Conservation (phyloP, 2,329 filamentous ascomycete species). For the Fusarium falciforme region DNA sequence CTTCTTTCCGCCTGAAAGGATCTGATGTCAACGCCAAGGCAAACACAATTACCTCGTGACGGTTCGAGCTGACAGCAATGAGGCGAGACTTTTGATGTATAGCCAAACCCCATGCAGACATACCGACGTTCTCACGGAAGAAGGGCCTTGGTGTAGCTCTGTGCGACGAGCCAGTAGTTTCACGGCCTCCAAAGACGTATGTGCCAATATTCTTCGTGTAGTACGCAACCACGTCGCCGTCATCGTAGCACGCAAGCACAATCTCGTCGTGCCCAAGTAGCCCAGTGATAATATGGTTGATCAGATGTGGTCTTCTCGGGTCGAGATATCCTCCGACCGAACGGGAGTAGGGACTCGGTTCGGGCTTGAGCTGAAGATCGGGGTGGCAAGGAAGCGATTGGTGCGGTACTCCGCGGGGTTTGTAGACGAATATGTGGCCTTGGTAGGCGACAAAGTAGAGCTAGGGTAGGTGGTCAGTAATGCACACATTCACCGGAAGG, state of each 20-base stretch:
- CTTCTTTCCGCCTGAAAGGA: background rate
- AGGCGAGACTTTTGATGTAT: constrained; percentile 84
- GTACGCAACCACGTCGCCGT: constrained; percentile 80
- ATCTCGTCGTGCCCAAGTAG: constrained; percentile 78
- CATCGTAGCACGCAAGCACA: constrained; percentile 75
- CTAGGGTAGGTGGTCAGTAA: constrained; percentile 45
- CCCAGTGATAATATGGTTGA: constrained; percentile 77
- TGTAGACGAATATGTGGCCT: constrained; percentile 68
- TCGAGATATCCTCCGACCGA: constrained; percentile 66
- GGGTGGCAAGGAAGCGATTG: constrained; percentile 62
- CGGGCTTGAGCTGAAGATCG: constrained; percentile 62
- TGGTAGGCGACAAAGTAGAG: constrained; percentile 72
- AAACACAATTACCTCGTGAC: constrained; percentile 64
- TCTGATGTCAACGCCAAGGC: constrained; percentile 54
- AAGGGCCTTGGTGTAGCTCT: constrained; percentile 59
- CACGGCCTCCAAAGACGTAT: constrained; percentile 50
- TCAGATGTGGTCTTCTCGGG: constrained; percentile 63
- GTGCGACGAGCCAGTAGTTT: constrained; percentile 6
- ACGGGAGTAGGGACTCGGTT: constrained; percentile 52
- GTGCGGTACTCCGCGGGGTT: constrained; percentile 57
- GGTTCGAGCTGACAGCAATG: constrained; percentile 88
- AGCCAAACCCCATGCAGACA: constrained; percentile 89
- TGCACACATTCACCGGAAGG: background rate
- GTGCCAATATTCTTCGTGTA: constrained; percentile 67
- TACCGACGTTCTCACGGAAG: constrained; percentile 80